Conservation (phyloP, 768 basidiomycete species). For the Leccinum incarnatum region DNA sequence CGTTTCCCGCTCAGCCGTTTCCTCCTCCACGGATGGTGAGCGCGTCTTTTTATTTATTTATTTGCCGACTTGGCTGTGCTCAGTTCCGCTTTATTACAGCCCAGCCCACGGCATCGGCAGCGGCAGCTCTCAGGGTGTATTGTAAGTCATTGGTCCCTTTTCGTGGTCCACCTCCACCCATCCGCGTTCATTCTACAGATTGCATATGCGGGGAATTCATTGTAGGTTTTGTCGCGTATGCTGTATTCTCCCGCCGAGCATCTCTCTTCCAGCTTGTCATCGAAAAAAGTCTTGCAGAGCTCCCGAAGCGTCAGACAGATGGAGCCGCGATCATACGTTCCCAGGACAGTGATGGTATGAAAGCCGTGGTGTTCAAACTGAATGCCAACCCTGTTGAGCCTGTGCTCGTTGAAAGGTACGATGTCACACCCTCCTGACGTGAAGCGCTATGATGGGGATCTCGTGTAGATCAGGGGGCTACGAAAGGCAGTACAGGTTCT, state of each 20-base stretch:
- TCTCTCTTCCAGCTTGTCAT: conserved; percentile 62
- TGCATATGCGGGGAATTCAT: conserved; percentile 89
- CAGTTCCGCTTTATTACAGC: conserved; percentile 40
- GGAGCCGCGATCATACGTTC: conserved; percentile 77
- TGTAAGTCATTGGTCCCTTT: conserved; percentile 47
- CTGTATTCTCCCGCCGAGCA: conserved; percentile 1
- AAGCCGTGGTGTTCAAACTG: conserved; percentile 80
- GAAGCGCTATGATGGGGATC: conserved; percentile 18
- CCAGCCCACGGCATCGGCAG: conserved; percentile 75
- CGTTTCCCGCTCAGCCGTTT: conserved; percentile 83
- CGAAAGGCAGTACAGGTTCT: conserved; percentile 72
- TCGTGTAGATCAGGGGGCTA: conserved; percentile 55
- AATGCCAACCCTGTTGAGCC: conserved; percentile 71
- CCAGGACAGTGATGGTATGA: conserved; percentile 54
- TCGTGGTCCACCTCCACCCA: conserved; percentile 5
- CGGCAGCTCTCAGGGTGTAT: conserved; percentile 76
- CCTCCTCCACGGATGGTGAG: conserved; percentile 83
- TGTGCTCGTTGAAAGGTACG: conserved; percentile 76
- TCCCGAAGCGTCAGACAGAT: conserved; percentile 76
- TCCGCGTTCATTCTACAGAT: conserved; percentile 43
- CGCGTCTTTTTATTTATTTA: not conserved
- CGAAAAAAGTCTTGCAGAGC: conserved; percentile 65
- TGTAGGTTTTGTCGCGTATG: conserved; percentile 43
- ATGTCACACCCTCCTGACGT: conserved; percentile 13
- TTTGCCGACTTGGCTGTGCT: not conserved